Percentiles rank a stretch among this genome's conserved stretches.
These are phyloP conservation scores for Kokia cookei DNA, from an alignment of 441 rosid genomes.

Conservation along the genomic window DNA sequence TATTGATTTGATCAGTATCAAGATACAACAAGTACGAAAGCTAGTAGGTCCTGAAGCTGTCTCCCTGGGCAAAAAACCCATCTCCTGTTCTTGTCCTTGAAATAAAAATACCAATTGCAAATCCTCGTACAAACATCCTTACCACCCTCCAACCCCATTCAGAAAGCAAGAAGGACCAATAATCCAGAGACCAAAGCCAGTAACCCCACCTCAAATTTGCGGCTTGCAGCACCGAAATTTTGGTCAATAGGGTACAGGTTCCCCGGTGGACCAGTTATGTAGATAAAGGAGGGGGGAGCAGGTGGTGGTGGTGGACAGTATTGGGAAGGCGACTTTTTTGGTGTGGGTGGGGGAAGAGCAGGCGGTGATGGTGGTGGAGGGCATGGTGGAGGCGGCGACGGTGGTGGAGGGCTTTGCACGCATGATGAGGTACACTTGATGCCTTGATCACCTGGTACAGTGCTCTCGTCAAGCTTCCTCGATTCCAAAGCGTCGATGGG, in stretches of 20 bases:
- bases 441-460: slow-evolving; percentile 13
- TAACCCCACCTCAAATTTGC: slow-evolving; percentile 10
- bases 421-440: slow-evolving; percentile 53
- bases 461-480: slow-evolving; percentile 36
- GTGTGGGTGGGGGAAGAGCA: slow-evolving; percentile 30
- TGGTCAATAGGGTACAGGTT: slow-evolving; percentile 58
- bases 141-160: neutral
- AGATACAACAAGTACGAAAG: neutral
- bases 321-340: slow-evolving; percentile 35
- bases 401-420: slow-evolving; percentile 38
- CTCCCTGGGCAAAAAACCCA: neutral
- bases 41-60: neutral
- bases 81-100: neutral
- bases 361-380: slow-evolving; percentile 33
- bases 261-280: slow-evolving; percentile 79
- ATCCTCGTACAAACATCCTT: neutral
- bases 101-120: neutral
- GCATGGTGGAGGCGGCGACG: slow-evolving; percentile 32
- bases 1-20: neutral
- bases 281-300: slow-evolving; percentile 42
- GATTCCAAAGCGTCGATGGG: slow-evolving; percentile 29
- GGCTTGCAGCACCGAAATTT: slow-evolving; percentile 20
- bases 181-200: slow-evolving; percentile 34
- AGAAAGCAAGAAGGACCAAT: slow-evolving; percentile 30
- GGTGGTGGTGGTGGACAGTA: slow-evolving; percentile 54